phyloP scores from a whole-genome alignment of 192 early-diverging fungal species.

The Backusella australiensis region DNA sequence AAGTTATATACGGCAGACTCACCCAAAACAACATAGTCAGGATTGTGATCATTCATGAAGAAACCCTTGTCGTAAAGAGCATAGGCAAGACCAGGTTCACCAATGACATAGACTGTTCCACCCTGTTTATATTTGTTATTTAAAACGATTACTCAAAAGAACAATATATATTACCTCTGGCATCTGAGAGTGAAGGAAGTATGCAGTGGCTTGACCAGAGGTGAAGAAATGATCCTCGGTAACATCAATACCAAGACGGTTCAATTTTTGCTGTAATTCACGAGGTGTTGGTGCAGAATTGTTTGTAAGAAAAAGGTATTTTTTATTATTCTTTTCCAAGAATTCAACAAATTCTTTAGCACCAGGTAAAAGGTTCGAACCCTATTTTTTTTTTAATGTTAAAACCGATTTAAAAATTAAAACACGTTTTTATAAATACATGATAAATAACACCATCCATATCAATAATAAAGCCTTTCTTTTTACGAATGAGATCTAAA shows the following conservation, averaged over 20 bases:
- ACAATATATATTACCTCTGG: slow-evolving; percentile 30
- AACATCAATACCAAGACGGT: slow-evolving; percentile 48
- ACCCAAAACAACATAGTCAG: slow-evolving; percentile 61
- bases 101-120: slow-evolving; percentile 53
- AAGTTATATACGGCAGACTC: slow-evolving; percentile 51
- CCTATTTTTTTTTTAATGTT: slow-evolving; percentile 17
- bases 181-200: slow-evolving; percentile 52
- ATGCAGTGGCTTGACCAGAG: slow-evolving; percentile 52
- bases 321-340: slow-evolving; percentile 47
- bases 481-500: slow-evolving; percentile 31
- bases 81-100: slow-evolving; percentile 55
- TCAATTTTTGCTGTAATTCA: slow-evolving; percentile 52
- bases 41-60: slow-evolving; percentile 54
- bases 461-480: slow-evolving; percentile 56
- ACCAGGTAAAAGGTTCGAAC: slow-evolving; percentile 47
- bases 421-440: slow-evolving; percentile 6
- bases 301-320: slow-evolving; percentile 62
- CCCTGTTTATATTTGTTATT: slow-evolving; percentile 9
- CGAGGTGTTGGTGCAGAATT: slow-evolving; percentile 57
- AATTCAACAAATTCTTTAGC: slow-evolving; percentile 57
- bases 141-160: background rate
- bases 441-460: slow-evolving; percentile 65
- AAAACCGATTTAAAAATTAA: too few species aligned
- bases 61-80: slow-evolving; percentile 58
- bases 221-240: slow-evolving; percentile 54